These are phyloP conservation scores for Kalmanozyma brasiliensis DNA, from an alignment of 1,284 basidiomycete species.

Conservation along the genomic window DNA sequence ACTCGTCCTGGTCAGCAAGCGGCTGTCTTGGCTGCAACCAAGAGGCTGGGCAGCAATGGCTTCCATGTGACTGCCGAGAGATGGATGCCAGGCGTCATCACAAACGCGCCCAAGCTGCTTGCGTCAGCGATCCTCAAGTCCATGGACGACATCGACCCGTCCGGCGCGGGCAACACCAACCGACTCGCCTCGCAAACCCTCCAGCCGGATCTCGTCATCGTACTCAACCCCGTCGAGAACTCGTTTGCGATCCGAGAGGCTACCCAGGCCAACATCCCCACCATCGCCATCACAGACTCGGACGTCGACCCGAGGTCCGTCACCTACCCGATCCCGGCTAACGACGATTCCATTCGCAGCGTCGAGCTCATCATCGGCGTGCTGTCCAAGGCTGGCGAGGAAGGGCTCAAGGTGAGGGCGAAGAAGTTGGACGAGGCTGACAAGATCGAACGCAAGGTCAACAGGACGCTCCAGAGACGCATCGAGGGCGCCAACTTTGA, in stretches of 20 bases:
- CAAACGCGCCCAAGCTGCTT: conserved; percentile 80
- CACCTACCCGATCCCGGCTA: conserved; percentile 97
- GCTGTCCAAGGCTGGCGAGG: conserved; percentile 83
- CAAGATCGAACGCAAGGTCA: conserved; percentile 50
- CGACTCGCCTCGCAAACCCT: conserved; percentile 73
- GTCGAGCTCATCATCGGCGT: conserved; percentile 91
- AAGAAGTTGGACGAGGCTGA: conserved; percentile 55
- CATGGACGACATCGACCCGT: conserved; percentile 34
- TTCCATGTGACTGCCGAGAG: conserved; percentile 82
- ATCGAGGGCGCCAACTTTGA: conserved; percentile 43
- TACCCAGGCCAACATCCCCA: conserved; percentile 69
- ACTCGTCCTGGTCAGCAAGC: conserved; percentile 81
- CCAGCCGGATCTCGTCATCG: conserved; percentile 85
- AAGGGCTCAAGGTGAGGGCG: conserved; percentile 54
- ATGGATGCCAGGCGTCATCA: conserved; percentile 94
- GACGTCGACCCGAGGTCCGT: conserved; percentile 95
- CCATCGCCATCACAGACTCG: conserved; percentile 82
- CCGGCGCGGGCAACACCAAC: conserved; percentile 43
- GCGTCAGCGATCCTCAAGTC: conserved; percentile 57
- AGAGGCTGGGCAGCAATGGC: conserved; percentile 75
- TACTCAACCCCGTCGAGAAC: conserved; percentile 88
- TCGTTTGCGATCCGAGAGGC: conserved; percentile 71
- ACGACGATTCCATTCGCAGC: conserved; percentile 91
- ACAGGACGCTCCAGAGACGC: conserved; percentile 21
- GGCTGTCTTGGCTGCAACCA: conserved; percentile 81